phyloP scores from a whole-genome alignment of 2,329 filamentous ascomycete species.

The Alternaria dauci region DNA sequence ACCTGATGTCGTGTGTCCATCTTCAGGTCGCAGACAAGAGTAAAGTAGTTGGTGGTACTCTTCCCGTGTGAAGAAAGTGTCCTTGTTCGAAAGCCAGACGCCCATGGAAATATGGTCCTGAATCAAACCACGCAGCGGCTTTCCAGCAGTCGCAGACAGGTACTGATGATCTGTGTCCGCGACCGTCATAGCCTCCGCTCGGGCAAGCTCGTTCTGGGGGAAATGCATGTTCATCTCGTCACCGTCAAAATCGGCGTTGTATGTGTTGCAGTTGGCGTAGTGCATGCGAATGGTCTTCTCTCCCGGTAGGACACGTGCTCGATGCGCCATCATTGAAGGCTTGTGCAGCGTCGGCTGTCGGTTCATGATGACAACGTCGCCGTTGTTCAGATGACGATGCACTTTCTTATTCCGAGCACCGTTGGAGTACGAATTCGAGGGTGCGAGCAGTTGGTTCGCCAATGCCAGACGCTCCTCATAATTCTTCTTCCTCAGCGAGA shows the following conservation, averaged over 20 bases:
- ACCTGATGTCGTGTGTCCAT: slow-evolving; percentile 83
- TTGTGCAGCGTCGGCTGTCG: slow-evolving; percentile 97
- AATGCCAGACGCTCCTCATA: slow-evolving; percentile 86
- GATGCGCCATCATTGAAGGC: slow-evolving; percentile 98
- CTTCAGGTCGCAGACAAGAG: slow-evolving; percentile 86
- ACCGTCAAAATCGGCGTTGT: slow-evolving; percentile 99
- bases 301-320: slow-evolving; percentile 87
- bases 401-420: slow-evolving; percentile 93
- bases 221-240: slow-evolving; percentile 99
- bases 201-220: slow-evolving; percentile 92
- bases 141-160: slow-evolving; percentile 89
- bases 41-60: slow-evolving; percentile 97
- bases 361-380: slow-evolving; percentile 98
- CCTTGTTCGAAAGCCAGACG: slow-evolving; percentile 86
- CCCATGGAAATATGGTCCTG: slow-evolving; percentile 98
- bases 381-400: slow-evolving; percentile 92
- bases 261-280: slow-evolving; percentile 99
- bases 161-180: slow-evolving; percentile 98
- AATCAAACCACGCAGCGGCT: slow-evolving; percentile 92
- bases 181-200: slow-evolving; percentile 90
- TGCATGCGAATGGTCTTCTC: slow-evolving; percentile 99
- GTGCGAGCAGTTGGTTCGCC: slow-evolving; percentile 90
- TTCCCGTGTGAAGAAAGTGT: slow-evolving; percentile 86
- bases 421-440: slow-evolving; percentile 76
- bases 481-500: slow-evolving; percentile 86